These are phyloP conservation scores for Mollisia scopiformis DNA, from an alignment of 2,329 filamentous ascomycete species.

Conservation along the genomic window DNA sequence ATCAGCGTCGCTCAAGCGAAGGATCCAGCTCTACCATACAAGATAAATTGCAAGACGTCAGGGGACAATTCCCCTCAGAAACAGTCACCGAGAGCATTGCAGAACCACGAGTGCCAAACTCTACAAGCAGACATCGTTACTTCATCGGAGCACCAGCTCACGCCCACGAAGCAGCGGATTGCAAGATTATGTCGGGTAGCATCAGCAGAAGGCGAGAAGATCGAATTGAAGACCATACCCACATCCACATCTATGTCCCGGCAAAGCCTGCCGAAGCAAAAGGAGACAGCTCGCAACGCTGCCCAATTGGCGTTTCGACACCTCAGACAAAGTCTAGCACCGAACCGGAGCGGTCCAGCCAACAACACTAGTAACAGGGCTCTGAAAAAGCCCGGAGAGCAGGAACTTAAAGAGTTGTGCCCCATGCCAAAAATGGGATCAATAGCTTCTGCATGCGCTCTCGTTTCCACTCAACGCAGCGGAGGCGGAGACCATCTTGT, in stretches of 20 bases:
- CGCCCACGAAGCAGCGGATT: constrained; percentile 17
- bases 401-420: too few species aligned
- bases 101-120: constrained; percentile 19
- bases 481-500: constrained; percentile 13
- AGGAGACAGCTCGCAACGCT: constrained; percentile 62
- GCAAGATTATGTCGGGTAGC: constrained; percentile 26
- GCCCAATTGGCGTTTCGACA: constrained; percentile 68
- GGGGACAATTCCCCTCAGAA: constrained; percentile 14
- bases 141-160: constrained; percentile 29
- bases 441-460: background rate
- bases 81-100: constrained; percentile 15
- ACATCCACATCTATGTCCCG: constrained; percentile 39
- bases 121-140: constrained; percentile 27
- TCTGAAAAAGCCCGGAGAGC: too few species aligned
- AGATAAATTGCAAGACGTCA: constrained; percentile 14
- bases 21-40: constrained; percentile 13
- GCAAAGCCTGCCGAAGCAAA: constrained; percentile 11
- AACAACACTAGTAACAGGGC: background rate
- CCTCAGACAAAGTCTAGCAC: constrained; percentile 18
- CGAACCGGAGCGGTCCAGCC: background rate
- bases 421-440: too few species aligned
- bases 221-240: constrained; percentile 31
- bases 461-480: background rate
- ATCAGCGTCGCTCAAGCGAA: constrained; percentile 10
- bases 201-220: constrained; percentile 19